These are phyloP conservation scores for Sorghum bicolor DNA, from an alignment of 176 grass and related monocot genomes.

Conservation along the genomic window DNA sequence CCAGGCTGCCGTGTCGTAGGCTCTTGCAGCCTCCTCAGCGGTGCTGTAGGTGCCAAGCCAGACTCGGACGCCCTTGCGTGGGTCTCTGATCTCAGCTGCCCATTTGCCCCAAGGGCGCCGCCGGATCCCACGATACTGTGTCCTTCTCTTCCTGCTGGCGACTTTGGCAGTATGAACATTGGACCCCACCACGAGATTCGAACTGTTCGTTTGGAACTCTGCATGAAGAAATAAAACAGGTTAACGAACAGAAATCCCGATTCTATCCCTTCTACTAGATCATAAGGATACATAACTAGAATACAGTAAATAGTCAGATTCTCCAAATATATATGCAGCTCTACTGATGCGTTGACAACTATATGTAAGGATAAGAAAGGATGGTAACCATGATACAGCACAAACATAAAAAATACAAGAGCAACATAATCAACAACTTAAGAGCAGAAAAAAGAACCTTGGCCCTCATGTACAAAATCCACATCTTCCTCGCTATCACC, in stretches of 20 bases:
- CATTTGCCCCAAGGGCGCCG: constrained; percentile 75
- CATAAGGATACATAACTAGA: too few relatives aligned
- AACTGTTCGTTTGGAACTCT: neutral
- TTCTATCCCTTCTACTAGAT: neutral
- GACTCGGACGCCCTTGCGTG: constrained; percentile 69
- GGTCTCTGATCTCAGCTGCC: constrained; percentile 85
- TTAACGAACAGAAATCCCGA: neutral
- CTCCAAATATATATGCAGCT: neutral
- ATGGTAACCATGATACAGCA: neutral
- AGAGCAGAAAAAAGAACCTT: constrained; percentile 5
- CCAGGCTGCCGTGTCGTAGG: constrained; percentile 63
- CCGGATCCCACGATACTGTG: constrained; percentile 57
- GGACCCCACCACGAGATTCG: neutral
- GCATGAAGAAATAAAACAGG: neutral
- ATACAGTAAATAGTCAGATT: too few relatives aligned
- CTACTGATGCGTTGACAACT: neutral
- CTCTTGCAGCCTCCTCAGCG: constrained; percentile 74
- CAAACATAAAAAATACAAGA: neutral
- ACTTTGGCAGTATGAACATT: neutral
- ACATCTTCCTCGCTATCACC: neutral
- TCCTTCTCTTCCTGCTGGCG: constrained; percentile 54
- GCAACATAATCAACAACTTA: neutral
- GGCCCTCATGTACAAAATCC: neutral
- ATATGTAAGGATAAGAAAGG: neutral
- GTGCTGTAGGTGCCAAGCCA: constrained; percentile 79